Percentiles rank a stretch among this genome's conserved stretches.
Evolutionary conservation across 2,329 filamentous ascomycete species (phyloP).

Genomic region (Fusarium protoensiforme): DNA sequence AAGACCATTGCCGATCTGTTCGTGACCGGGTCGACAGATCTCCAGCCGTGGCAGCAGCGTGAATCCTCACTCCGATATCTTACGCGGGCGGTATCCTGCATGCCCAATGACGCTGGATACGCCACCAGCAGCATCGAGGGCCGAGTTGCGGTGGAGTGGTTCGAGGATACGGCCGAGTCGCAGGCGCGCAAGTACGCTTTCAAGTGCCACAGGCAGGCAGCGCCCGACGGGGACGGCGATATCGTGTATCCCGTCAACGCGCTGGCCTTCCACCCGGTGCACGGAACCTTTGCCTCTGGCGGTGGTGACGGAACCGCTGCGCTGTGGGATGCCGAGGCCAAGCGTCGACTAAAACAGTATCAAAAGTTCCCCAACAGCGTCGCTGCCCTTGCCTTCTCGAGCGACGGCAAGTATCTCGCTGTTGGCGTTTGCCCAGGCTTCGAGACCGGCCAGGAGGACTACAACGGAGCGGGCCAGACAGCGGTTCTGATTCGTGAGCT

Average conservation of each 20-base stretch:
- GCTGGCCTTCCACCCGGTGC: constrained; percentile 84
- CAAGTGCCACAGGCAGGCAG: constrained; percentile 92
- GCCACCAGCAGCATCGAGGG: constrained; percentile 94
- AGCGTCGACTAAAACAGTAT: constrained; percentile 90
- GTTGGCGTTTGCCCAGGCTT: constrained; percentile 88
- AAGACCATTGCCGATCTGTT: constrained; percentile 70
- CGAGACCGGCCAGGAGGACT: constrained; percentile 86
- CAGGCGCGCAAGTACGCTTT: constrained; percentile 97
- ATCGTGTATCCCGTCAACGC: constrained; percentile 94
- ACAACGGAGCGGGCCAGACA: constrained; percentile 76
- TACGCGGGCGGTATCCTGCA: constrained; percentile 91
- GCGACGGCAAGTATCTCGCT: constrained; percentile 81
- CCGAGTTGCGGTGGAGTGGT: constrained; percentile 96
- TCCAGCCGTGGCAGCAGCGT: constrained; percentile 90
- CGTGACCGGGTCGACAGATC: constrained; percentile 53
- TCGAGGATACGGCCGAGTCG: constrained; percentile 87
- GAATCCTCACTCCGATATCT: constrained; percentile 97
- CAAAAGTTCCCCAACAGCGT: constrained; percentile 85
- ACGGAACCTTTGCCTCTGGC: constrained; percentile 88
- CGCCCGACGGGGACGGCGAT: constrained; percentile 72
- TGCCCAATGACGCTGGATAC: constrained; percentile 96
- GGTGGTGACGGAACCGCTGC: constrained; percentile 93
- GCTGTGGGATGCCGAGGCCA: constrained; percentile 91
- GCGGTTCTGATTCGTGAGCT: constrained; percentile 86
- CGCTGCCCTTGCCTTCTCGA: constrained; percentile 80